Evolutionary conservation across 2,329 filamentous ascomycete species (phyloP).

Genomic region (Fusarium sororula): DNA sequence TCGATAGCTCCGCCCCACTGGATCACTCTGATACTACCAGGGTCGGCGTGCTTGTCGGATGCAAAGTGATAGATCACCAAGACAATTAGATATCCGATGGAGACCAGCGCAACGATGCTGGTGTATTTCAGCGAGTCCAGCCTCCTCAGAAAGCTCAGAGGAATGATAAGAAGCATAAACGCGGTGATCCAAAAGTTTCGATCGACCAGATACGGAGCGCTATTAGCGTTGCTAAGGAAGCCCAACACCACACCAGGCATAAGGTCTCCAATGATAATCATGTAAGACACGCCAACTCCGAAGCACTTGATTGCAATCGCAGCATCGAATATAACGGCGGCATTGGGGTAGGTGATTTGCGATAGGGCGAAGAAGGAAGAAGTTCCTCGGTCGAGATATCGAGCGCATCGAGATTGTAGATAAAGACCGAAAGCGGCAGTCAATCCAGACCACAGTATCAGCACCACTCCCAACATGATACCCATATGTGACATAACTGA

Average conservation of each 20-base stretch:
- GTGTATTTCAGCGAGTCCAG: conserved; percentile 98
- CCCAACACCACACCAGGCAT: conserved; percentile 95
- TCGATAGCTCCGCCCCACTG: conserved; percentile 82
- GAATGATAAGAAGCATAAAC: conserved; percentile 97
- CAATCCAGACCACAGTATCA: conserved; percentile 91
- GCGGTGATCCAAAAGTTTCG: conserved; percentile 97
- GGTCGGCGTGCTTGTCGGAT: conserved; percentile 77
- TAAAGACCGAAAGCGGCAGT: conserved; percentile 94
- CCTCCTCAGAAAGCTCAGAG: conserved; percentile 88
- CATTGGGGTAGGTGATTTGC: conserved; percentile 96
- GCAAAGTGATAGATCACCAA: conserved; percentile 93
- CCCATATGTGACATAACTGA: conserved; percentile 95
- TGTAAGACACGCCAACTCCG: conserved; percentile 94
- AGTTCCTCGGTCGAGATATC: conserved; percentile 88
- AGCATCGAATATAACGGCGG: conserved; percentile 92
- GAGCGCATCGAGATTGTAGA: conserved; percentile 89
- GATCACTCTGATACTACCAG: conserved; percentile 79
- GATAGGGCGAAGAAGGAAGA: conserved; percentile 97
- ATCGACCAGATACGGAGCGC: conserved; percentile 79
- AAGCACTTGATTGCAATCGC: conserved; percentile 99
- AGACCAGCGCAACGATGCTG: conserved; percentile 87
- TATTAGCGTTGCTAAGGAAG: conserved; percentile 72
- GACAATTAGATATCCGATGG: conserved; percentile 93
- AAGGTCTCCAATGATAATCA: conserved; percentile 97
- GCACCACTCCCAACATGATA: conserved; percentile 81